Evolutionary conservation across 176 grass and related monocot genomes (phyloP).

Genomic region (Raddia guianensis): DNA sequence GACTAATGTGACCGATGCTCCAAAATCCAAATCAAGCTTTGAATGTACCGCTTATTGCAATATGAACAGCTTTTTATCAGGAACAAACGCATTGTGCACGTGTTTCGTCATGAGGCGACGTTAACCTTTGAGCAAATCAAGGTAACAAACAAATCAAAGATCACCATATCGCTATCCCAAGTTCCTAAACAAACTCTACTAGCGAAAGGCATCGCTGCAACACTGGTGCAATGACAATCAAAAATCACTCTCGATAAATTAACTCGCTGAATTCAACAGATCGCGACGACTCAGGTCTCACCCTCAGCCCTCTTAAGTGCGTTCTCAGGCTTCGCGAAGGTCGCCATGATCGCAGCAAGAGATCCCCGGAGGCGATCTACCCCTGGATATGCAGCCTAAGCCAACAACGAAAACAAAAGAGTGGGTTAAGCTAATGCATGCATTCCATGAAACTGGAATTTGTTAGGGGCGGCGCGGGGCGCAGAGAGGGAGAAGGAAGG

Average conservation of each 20-base stretch:
- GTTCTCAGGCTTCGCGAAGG: conserved; percentile 93
- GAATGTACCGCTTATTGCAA: background rate
- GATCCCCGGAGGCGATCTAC: conserved; percentile 47
- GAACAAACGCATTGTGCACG: background rate
- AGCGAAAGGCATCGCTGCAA: background rate
- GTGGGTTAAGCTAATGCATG: no score
- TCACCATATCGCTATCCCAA: no score
- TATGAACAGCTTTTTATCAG: background rate
- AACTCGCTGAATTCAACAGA: background rate
- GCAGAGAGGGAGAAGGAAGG: no score
- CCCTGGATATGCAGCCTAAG: no score
- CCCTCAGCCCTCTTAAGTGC: conserved; percentile 91
- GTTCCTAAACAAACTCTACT: background rate
- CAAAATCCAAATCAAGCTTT: background rate
- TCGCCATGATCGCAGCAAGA: conserved; percentile 62
- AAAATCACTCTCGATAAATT: background rate
- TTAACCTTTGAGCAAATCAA: no score
- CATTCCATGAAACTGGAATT: no score
- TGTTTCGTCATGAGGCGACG: background rate
- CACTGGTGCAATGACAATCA: background rate
- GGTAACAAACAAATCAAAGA: no score
- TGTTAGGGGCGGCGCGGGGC: no score
- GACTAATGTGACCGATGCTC: background rate
- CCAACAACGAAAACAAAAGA: no score
- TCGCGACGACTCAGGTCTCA: conserved; percentile 1